Percentiles rank a stretch among this genome's conserved stretches.
phyloP scores from a whole-genome alignment of 257 asterid genomes.

The Jasminum sambac region DNA sequence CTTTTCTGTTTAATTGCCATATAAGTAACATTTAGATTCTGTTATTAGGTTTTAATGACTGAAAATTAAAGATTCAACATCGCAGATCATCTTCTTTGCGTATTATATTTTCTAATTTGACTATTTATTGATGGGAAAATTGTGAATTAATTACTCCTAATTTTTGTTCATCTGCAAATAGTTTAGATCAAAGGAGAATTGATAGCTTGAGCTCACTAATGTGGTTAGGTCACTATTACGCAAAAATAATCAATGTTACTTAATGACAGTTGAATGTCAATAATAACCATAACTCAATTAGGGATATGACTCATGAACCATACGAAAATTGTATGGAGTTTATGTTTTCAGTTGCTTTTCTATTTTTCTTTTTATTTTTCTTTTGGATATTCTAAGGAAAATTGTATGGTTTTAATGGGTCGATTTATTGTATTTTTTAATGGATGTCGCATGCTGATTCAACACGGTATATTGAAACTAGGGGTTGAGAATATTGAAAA shows the following conservation, averaged over 20 bases:
- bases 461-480: constrained; percentile 23
- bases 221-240: too few species aligned
- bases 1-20: not conserved
- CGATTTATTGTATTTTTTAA: not conserved
- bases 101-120: not conserved
- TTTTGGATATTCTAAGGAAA: not conserved
- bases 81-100: not conserved
- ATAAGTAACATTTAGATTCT: constrained; percentile 17
- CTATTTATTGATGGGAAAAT: not conserved
- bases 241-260: too few species aligned
- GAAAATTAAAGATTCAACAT: not conserved
- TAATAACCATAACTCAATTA: too few species aligned
- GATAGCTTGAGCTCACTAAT: not conserved
- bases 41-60: not conserved
- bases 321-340: too few species aligned
- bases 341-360: too few species aligned
- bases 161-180: not conserved
- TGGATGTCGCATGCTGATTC: constrained; percentile 9
- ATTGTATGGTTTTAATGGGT: constrained; percentile 12
- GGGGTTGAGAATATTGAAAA: constrained; percentile 13
- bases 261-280: too few species aligned
- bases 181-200: not conserved
- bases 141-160: constrained; percentile 10
- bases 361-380: too few species aligned
- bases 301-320: too few species aligned